phyloP scores from a whole-genome alignment of 768 basidiomycete species.

The Trametes cinnabarina region DNA sequence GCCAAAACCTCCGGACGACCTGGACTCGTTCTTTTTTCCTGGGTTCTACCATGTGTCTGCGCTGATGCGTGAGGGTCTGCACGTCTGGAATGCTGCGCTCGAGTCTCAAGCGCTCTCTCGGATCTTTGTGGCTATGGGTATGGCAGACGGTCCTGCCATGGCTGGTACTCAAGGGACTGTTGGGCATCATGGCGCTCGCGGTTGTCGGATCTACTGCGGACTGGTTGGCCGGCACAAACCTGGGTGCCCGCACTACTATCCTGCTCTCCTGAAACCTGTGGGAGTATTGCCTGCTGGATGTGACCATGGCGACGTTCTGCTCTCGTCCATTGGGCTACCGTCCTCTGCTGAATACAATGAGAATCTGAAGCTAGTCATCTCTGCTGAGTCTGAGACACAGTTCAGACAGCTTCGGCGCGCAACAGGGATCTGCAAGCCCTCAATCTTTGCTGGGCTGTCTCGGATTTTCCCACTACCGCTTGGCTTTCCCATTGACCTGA shows the following conservation, averaged over 20 bases:
- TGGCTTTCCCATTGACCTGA: constrained; percentile 35
- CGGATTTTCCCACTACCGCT: constrained; percentile 2
- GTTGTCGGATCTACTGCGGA: constrained; percentile 37
- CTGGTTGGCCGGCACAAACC: constrained; percentile 32
- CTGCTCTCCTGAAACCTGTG: constrained; percentile 29
- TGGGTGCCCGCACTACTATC: constrained; percentile 37
- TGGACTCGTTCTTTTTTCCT: constrained; percentile 34
- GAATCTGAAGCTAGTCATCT: constrained; percentile 34
- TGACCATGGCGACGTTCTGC: constrained; percentile 30
- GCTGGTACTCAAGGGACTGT: constrained; percentile 32
- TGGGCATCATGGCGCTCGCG: constrained; percentile 35
- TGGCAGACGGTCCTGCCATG: constrained; percentile 16
- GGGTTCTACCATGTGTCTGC: constrained; percentile 30
- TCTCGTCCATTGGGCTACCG: neutral
- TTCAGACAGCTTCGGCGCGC: constrained; percentile 27
- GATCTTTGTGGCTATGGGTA: neutral
- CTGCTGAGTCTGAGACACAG: constrained; percentile 35
- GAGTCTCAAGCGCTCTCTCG: neutral
- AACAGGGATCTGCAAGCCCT: constrained; percentile 38
- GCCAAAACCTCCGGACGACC: constrained; percentile 32
- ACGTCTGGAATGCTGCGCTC: constrained; percentile 27
- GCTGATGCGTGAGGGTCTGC: constrained; percentile 27
- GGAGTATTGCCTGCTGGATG: constrained; percentile 25
- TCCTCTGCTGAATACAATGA: neutral
- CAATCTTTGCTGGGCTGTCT: constrained; percentile 32